Evolutionary conservation across 108 stramenopile genomes (phyloP), one percentile per base, ranked within the genome.

Genomic region (Stephanodiscus triporus): DNA sequence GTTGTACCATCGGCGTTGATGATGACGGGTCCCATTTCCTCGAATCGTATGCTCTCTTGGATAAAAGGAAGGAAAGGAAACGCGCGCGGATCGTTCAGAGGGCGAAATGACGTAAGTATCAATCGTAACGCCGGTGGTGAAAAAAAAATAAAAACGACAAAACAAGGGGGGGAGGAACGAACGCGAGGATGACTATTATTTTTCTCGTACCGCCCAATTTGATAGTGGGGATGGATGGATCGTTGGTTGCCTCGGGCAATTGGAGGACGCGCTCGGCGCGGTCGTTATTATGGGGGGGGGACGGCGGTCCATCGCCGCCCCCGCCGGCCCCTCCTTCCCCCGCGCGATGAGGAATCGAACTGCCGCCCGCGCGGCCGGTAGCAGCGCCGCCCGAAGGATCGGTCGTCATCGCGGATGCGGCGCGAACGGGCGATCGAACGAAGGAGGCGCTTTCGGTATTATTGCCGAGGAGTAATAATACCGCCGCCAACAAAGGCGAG

Each of bases 1-100:
- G 91, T 92, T 16, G 89, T 74, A 9, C 94, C 91, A 66, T 95
- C 94, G 13, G 84, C 56, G 80, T 95, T 95, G 27, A 95, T 84
- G 65, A 95, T 95, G 42, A 95, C 86, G 6, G 94, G 94, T 19
- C 94, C 94, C 82, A 88, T 83, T 70, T 86, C 80, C 69, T 90
- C 94, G 61, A 95, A 89, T 42, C 68, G 48, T 9, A 95, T 91
- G 43, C 60, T 61, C 20, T 61, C 60, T 61, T 7, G 17, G 24
- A 54, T 19, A 40, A 19, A 61, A 4, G 36, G 23, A 36, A 61
- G 13, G 26, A 26, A 26, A 26, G 20, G 5, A 26, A 24, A 27
- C 0, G 20, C 16, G 43, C 43, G 43, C 43, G 14, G 7, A 40
- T 55, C 55, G 29, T 55, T 26, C 27, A 24, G 13, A 55, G 13